Conservation (phyloP, 805 yeast species). For the Alloascoidea hylecoeti region DNA sequence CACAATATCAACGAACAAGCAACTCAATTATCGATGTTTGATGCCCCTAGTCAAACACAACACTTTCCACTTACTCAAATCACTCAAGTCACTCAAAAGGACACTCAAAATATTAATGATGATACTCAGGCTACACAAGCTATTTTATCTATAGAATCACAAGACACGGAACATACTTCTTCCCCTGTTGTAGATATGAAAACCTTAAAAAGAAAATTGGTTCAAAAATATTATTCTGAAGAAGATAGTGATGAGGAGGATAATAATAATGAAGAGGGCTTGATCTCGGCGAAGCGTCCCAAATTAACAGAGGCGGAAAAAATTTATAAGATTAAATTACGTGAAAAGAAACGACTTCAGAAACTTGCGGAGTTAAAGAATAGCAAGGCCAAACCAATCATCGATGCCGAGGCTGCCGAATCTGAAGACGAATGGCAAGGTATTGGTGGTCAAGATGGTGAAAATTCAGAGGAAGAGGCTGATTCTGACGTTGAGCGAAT, state of each 20-base stretch:
- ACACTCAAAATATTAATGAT: too few relatives aligned
- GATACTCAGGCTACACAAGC: too few relatives aligned
- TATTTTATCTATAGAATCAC: not conserved
- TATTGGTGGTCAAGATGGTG: conserved; percentile 56
- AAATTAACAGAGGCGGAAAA: not conserved
- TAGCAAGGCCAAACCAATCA: conserved; percentile 38
- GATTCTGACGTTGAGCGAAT: conserved; percentile 66
- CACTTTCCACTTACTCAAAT: not conserved
- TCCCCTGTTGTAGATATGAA: not conserved
- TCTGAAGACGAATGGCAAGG: conserved; percentile 83
- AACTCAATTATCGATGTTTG: not conserved
- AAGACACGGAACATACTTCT: not conserved
- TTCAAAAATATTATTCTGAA: not conserved
- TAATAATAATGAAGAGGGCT: not conserved
- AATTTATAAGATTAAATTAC: not conserved
- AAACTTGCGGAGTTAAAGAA: not conserved
- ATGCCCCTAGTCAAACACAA: conserved; percentile 1
- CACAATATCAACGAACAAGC: too few relatives aligned
- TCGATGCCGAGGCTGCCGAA: conserved; percentile 74
- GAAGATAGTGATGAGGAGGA: not conserved
- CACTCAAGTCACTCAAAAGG: not conserved
- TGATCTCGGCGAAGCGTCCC: not conserved
- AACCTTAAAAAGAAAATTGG: not conserved
- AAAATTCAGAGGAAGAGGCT: conserved; percentile 37
- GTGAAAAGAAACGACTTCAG: not conserved